A percentile compares a stretch with the other conserved stretches of the same genome.
Conservation (phyloP, 2,329 filamentous ascomycete species). For the Ophiosphaerella narmari region DNA sequence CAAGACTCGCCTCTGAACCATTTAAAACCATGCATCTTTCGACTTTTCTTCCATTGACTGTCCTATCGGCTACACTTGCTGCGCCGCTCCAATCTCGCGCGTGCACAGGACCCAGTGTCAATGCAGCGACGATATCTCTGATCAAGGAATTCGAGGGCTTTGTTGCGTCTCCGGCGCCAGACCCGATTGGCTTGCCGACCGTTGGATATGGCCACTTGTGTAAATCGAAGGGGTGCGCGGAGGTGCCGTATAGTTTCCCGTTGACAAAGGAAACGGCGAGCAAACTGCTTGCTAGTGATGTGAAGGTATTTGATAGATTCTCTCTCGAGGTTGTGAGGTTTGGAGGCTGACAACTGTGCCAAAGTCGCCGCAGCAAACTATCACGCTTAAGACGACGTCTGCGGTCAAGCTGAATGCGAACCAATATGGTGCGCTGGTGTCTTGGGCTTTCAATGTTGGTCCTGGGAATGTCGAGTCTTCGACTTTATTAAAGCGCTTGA, state of each 20-base stretch:
- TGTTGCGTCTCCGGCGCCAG: constrained; percentile 36
- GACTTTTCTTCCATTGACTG: not conserved
- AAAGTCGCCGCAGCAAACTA: constrained; percentile 24
- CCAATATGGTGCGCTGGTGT: constrained; percentile 59
- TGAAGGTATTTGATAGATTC: constrained; percentile 33
- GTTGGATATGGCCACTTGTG: constrained; percentile 60
- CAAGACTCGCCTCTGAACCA: too few species aligned
- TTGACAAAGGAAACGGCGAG: constrained; percentile 49
- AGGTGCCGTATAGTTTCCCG: constrained; percentile 54
- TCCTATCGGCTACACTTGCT: constrained; percentile 6
- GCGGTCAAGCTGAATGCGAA: constrained; percentile 53
- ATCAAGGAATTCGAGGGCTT: constrained; percentile 48
- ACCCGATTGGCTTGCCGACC: constrained; percentile 55
- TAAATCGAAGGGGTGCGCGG: constrained; percentile 47
- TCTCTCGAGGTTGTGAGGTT: too few species aligned
- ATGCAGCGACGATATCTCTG: constrained; percentile 40
- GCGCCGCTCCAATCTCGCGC: constrained; percentile 10
- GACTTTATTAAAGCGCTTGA: constrained; percentile 51
- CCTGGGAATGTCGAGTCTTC: constrained; percentile 50
- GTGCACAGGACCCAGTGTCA: constrained; percentile 33
- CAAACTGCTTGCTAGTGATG: constrained; percentile 48
- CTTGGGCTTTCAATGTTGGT: constrained; percentile 59
- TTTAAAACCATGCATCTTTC: not conserved
- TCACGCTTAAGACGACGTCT: constrained; percentile 19
- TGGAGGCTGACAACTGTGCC: not conserved